Evolutionary conservation across 2,329 filamentous ascomycete species (phyloP).

Genomic region (Colletotrichum graminicola): DNA sequence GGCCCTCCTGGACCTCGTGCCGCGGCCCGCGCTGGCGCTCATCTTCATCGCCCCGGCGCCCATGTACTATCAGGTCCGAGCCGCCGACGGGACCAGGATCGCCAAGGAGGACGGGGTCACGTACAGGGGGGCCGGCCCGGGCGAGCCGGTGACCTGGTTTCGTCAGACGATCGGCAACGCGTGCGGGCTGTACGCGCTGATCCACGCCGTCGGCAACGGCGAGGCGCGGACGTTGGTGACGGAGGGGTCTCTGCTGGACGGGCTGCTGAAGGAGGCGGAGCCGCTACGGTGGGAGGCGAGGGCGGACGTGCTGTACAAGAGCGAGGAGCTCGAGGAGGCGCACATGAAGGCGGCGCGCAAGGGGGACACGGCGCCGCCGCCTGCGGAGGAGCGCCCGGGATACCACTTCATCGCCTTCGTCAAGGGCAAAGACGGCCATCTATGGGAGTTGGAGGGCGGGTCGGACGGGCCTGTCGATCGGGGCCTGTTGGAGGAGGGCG

Average conservation of each 20-base stretch:
- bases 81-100: slow-evolving; percentile 38
- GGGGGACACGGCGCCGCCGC: slow-evolving; percentile 76
- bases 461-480: slow-evolving; percentile 80
- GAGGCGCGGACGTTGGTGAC: slow-evolving; percentile 66
- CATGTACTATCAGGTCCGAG: slow-evolving; percentile 61
- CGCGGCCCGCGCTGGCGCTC: slow-evolving; percentile 80
- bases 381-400: slow-evolving; percentile 71
- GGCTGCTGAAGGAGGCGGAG: slow-evolving; percentile 71
- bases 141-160: slow-evolving; percentile 83
- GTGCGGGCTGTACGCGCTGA: slow-evolving; percentile 82
- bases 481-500: slow-evolving; percentile 64
- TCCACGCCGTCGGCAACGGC: slow-evolving; percentile 82
- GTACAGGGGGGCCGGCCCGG: slow-evolving; percentile 50
- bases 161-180: slow-evolving; percentile 87
- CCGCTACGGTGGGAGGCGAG: slow-evolving; percentile 71
- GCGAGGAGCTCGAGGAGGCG: slow-evolving; percentile 76
- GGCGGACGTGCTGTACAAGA: slow-evolving; percentile 79
- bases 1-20: slow-evolving; percentile 79
- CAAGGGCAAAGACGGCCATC: slow-evolving; percentile 70
- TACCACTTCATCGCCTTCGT: slow-evolving; percentile 88
- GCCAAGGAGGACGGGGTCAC: slow-evolving; percentile 45
- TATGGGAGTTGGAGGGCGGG: slow-evolving; percentile 86
- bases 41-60: slow-evolving; percentile 80
- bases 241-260: slow-evolving; percentile 66
- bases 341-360: slow-evolving; percentile 76